Evolutionary conservation across 768 basidiomycete genomes (phyloP).

Genomic region (Trametes villosa): DNA sequence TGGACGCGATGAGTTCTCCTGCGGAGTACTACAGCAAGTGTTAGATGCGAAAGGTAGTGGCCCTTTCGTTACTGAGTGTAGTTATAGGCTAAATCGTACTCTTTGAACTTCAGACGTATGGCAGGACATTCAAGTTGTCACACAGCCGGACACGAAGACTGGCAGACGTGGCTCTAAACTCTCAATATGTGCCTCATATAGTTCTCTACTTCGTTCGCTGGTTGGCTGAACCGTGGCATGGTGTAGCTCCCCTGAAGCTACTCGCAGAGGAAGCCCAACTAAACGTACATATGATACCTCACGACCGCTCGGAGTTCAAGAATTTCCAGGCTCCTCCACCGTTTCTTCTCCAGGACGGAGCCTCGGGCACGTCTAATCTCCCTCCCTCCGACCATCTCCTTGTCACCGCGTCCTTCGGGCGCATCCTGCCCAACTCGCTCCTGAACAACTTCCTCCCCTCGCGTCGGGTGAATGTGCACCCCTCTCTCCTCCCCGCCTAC

Average conservation of each 20-base stretch:
- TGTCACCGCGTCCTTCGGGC: constrained; percentile 90
- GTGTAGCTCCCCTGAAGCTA: constrained; percentile 69
- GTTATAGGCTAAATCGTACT: not conserved
- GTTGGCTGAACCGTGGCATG: not conserved
- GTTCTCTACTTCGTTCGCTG: not conserved
- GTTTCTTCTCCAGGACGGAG: constrained; percentile 38
- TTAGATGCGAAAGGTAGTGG: constrained; percentile 60
- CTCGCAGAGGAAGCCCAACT: constrained; percentile 58
- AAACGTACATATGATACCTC: constrained; percentile 65
- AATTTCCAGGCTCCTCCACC: constrained; percentile 49
- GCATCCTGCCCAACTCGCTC: constrained; percentile 69
- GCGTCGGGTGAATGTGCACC: constrained; percentile 84
- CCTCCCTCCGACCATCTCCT: constrained; percentile 57
- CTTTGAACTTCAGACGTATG: constrained; percentile 65
- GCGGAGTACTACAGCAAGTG: constrained; percentile 67
- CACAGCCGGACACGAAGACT: constrained; percentile 66
- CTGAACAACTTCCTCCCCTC: constrained; percentile 62
- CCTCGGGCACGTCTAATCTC: constrained; percentile 42
- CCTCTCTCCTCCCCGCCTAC: constrained; percentile 83
- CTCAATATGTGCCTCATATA: constrained; percentile 54
- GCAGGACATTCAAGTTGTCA: constrained; percentile 67
- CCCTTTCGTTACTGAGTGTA: not conserved
- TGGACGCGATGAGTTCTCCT: constrained; percentile 90
- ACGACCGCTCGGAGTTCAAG: constrained; percentile 59
- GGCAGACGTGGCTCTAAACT: constrained; percentile 64